Percentiles rank a stretch among this genome's conserved stretches.
phyloP scores from a whole-genome alignment of 129 eudicot genomes.

The Centella asiatica region DNA sequence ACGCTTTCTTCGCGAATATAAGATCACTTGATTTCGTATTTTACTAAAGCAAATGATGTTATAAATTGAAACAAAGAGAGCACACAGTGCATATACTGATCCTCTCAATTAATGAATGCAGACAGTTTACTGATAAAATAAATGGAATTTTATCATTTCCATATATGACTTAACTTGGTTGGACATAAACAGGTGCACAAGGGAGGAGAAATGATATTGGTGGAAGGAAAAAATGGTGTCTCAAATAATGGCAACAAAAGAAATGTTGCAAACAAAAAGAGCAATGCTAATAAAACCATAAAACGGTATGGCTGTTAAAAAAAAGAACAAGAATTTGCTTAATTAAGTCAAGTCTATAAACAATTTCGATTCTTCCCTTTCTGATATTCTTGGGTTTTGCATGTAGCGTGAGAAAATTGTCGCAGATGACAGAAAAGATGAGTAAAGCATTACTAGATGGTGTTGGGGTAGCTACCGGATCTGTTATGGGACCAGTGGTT shows the following conservation, averaged over 20 bases:
- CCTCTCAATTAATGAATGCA: too few relatives aligned
- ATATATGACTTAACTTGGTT: not conserved
- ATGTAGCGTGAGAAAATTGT: slow-evolving; percentile 57
- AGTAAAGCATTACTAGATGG: slow-evolving; percentile 73
- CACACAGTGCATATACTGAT: too few relatives aligned
- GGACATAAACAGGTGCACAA: slow-evolving; percentile 54
- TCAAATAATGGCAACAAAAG: slow-evolving; percentile 21
- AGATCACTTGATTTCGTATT: too few relatives aligned
- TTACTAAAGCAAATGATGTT: too few relatives aligned
- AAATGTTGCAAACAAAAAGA: slow-evolving; percentile 31
- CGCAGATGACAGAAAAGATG: slow-evolving; percentile 79
- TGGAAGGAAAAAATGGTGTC: slow-evolving; percentile 28
- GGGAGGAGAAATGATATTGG: slow-evolving; percentile 63
- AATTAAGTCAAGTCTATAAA: too few relatives aligned
- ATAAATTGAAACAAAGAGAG: too few relatives aligned
- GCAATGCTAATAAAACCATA: slow-evolving; percentile 52
- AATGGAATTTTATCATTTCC: too few relatives aligned
- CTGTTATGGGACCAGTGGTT: slow-evolving; percentile 72
- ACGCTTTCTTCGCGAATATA: too few relatives aligned
- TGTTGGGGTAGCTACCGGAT: slow-evolving; percentile 63
- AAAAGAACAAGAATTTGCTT: not conserved
- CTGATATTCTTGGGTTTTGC: not conserved
- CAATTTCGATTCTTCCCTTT: not conserved
- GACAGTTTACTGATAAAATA: too few relatives aligned
- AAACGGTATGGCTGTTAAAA: slow-evolving; percentile 63